phyloP scores from a whole-genome alignment of 129 eudicot genomes.

The Gnaphalium uliginosum region DNA sequence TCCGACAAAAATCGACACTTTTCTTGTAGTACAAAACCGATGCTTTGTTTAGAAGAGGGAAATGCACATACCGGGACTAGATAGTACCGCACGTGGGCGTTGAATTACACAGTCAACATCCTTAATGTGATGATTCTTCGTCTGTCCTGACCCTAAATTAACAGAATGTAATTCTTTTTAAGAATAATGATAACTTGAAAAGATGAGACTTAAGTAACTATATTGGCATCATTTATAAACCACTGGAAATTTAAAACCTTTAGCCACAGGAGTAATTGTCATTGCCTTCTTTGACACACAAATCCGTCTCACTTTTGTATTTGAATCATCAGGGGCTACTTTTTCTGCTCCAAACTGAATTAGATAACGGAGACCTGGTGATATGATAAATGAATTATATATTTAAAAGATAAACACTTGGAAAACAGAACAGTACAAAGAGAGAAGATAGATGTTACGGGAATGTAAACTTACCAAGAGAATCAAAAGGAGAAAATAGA shows the following conservation, averaged over 20 bases:
- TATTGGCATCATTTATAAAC: not conserved
- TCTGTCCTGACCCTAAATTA: conserved; percentile 13
- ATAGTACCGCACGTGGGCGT: conserved; percentile 41
- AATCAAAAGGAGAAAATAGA: conserved; percentile 9
- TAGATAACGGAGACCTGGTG: conserved; percentile 29
- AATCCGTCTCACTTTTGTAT: conserved; percentile 15
- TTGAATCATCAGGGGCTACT: not conserved
- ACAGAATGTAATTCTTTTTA: not conserved
- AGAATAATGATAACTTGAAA: not conserved
- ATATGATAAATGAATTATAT: not conserved
- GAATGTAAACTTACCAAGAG: conserved; percentile 18
- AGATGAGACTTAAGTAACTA: not conserved
- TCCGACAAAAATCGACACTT: not conserved
- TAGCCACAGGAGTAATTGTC: not conserved
- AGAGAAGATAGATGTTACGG: not conserved
- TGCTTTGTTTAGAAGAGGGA: not conserved
- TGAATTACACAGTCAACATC: conserved; percentile 27
- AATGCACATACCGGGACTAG: conserved; percentile 36
- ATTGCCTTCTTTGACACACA: conserved; percentile 20
- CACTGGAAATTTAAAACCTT: conserved; percentile 17
- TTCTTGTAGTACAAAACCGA: not conserved
- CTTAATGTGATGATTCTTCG: conserved; percentile 15
- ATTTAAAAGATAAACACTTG: not conserved
- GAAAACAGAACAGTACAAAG: not conserved
- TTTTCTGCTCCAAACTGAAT: conserved; percentile 7